Evolutionary conservation across 371 early-diverging fungal genomes (phyloP), one percentile per base, ranked within the genome.

Genomic region (Cokeromyces recurvatus): DNA sequence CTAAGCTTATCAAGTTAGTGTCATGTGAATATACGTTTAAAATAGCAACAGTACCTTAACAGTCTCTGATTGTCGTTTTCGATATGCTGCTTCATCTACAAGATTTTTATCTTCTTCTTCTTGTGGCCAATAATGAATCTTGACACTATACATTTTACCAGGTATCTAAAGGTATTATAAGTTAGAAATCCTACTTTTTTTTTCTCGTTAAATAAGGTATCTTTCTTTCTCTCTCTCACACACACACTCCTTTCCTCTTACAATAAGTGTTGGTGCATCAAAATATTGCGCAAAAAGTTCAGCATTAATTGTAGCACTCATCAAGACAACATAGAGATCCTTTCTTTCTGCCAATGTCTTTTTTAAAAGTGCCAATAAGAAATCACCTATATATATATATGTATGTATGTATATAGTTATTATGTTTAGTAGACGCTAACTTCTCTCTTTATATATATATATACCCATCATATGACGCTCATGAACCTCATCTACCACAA

Each of bases 301-400:
- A 21, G 79, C 77, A 62, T 86, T 79, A 48, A 86, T 75, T 0
- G 91, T 90, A 43, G 92, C 92, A 65, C 86, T 86, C 91, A 90
- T 92, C 45, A 92, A 58, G 9, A 89, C 71, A 3, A 83, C 62
- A 38, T 76, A 51, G 0, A 81, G 32, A 41, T 79, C 71, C 21
- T 59, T 44, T 16, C 77, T 64, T 23, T 42, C 61, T 5, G 43
- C 65, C 10, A 64, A 61, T 12, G 73, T 73, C 63, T 51, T 74
- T 66, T 71, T 81, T 45, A 66, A 52, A 35, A 77, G 59, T 42
- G 76, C 86, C 19, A 83, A 46, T 40, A 84, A 48, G 46, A 82
- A 84, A 36, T 84, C 84, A 2, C 79, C 75, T 59, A 57, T n/a
- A 19, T 7, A 5, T 11, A 35, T 14, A 6, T 27, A 6, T 19